Percentiles rank a stretch among this genome's conserved stretches.
Conservation (phyloP, 306 rosid species). For the Nissolia schottii region DNA sequence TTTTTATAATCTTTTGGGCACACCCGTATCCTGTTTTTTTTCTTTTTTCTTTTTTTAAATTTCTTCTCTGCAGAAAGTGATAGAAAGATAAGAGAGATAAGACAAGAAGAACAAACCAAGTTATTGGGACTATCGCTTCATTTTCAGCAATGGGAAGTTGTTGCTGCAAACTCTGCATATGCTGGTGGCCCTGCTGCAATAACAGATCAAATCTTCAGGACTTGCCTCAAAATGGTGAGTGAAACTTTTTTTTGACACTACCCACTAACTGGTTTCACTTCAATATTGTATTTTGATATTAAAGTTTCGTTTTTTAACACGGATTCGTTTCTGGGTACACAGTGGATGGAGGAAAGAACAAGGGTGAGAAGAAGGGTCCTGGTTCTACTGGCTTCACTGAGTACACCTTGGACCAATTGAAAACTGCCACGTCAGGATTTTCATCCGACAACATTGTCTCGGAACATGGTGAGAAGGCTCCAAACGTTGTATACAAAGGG, state of each 20-base stretch:
- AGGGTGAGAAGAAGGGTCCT: constrained; percentile 31
- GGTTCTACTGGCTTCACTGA: constrained; percentile 54
- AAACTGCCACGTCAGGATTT: constrained; percentile 61
- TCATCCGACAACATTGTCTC: constrained; percentile 69
- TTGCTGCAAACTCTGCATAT: constrained; percentile 60
- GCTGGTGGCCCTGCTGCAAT: constrained; percentile 58
- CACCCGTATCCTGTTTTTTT: not conserved
- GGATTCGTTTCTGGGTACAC: constrained; percentile 34
- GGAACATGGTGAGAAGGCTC: constrained; percentile 91
- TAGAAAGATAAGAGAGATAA: not conserved
- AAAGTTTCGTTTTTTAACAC: constrained; percentile 5
- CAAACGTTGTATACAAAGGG: constrained; percentile 74
- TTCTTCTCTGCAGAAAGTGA: constrained; percentile 21
- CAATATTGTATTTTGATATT: not conserved
- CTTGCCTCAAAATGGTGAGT: constrained; percentile 54
- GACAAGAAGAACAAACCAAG: not conserved
- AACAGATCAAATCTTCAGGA: constrained; percentile 45
- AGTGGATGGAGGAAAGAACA: constrained; percentile 54
- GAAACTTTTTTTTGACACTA: constrained; percentile 15
- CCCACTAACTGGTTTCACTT: constrained; percentile 17
- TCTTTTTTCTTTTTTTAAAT: too few species aligned
- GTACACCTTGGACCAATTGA: constrained; percentile 61
- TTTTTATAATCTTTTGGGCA: not conserved
- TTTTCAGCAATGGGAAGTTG: constrained; percentile 64
- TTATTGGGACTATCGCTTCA: not conserved